phyloP scores from a whole-genome alignment of 768 basidiomycete species.

The Rhodotorula babjevae region DNA sequence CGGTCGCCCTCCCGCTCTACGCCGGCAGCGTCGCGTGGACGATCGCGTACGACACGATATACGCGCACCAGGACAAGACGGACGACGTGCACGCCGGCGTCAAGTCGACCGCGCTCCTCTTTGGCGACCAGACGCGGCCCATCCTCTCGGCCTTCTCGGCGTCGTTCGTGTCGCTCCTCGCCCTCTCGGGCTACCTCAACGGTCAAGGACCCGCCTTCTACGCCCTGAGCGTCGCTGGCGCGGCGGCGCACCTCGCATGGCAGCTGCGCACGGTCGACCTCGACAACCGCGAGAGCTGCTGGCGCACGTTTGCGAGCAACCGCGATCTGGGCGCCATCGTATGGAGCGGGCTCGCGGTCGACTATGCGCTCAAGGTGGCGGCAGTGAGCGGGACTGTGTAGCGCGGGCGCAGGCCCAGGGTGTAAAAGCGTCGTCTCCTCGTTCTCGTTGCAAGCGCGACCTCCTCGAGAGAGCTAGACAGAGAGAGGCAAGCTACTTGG shows the following conservation, averaged over 20 bases:
- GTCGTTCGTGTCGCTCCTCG: constrained; percentile 66
- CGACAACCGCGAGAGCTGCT: constrained; percentile 70
- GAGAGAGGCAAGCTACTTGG: background rate
- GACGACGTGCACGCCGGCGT: constrained; percentile 86
- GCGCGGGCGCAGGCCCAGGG: too few species aligned
- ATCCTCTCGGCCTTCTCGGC: constrained; percentile 70
- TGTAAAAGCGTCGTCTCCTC: background rate
- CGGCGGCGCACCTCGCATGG: constrained; percentile 69
- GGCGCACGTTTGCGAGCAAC: constrained; percentile 64
- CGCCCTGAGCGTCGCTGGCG: constrained; percentile 64
- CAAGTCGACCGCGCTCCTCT: constrained; percentile 88
- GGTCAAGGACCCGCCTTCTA: constrained; percentile 73
- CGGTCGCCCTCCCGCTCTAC: constrained; percentile 77
- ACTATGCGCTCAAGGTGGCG: constrained; percentile 33
- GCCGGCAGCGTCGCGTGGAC: constrained; percentile 88
- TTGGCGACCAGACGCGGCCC: constrained; percentile 68
- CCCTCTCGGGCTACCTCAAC: constrained; percentile 75
- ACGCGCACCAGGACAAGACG: constrained; percentile 95
- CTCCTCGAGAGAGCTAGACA: too few species aligned
- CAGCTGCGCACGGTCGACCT: constrained; percentile 72
- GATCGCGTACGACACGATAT: constrained; percentile 93
- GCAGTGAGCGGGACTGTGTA: background rate
- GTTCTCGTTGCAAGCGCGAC: background rate
- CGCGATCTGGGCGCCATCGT: constrained; percentile 40
- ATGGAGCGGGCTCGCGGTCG: constrained; percentile 30